A percentile compares a stretch with the other conserved stretches of the same genome.
These are phyloP conservation scores for Mycena alexandri DNA, from an alignment of 768 basidiomycete species.

Conservation along the genomic window DNA sequence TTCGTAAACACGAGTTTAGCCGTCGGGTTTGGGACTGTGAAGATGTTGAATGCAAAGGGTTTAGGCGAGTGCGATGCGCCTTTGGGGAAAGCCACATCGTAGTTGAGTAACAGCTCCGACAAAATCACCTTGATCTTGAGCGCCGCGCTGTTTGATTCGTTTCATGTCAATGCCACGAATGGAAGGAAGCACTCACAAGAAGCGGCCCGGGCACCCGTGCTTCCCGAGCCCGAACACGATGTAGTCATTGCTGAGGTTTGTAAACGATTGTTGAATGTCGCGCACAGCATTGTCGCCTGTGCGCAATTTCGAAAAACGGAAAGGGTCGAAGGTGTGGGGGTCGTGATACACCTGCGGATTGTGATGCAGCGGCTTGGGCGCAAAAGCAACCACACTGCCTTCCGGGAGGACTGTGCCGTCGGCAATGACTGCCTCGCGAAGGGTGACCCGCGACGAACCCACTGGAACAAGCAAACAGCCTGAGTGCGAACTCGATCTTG, in stretches of 20 bases:
- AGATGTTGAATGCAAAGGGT: constrained; percentile 33
- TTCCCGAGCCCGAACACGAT: too few relatives aligned
- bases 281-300: too few relatives aligned
- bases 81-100: constrained; percentile 30
- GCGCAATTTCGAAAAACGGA: too few relatives aligned
- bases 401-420: constrained; percentile 35
- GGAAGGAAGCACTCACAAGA: too few relatives aligned
- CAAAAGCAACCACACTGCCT: constrained; percentile 33
- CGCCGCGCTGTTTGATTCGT: constrained; percentile 18
- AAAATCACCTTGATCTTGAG: constrained; percentile 35
- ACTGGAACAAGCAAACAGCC: constrained; percentile 6
- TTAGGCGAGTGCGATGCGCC: constrained; percentile 28
- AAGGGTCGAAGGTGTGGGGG: too few relatives aligned
- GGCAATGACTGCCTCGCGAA: constrained; percentile 29
- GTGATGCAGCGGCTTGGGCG: constrained; percentile 28
- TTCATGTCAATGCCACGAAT: neutral
- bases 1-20: too few relatives aligned
- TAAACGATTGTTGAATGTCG: too few relatives aligned
- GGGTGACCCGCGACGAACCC: constrained; percentile 30
- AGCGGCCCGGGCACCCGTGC: too few relatives aligned
- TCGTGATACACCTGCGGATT: too few relatives aligned
- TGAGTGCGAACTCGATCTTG: neutral
- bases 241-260: too few relatives aligned
- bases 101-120: constrained; percentile 29
- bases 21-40: constrained; percentile 29